Percentiles rank a stretch among this genome's conserved stretches.
Evolutionary conservation across 106 monocot species (phyloP).

Genomic region (Cymbidium sinense): DNA sequence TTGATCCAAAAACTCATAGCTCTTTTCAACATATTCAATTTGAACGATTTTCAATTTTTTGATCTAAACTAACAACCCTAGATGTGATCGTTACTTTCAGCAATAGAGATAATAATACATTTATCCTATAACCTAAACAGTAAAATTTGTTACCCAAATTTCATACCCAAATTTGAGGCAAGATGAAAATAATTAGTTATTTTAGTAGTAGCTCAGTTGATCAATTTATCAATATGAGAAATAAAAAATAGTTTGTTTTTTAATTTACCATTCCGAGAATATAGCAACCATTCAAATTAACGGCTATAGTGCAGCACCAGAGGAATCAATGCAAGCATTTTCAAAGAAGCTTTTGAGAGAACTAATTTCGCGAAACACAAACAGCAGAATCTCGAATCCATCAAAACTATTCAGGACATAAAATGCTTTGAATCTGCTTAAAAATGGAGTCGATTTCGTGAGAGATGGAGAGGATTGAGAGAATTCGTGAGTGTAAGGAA

Average conservation of each 20-base stretch:
- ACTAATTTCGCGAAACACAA: constrained; percentile 19
- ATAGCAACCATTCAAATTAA: constrained; percentile 43
- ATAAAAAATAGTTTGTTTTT: background rate
- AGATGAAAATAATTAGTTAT: too few species aligned
- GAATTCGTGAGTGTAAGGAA: background rate
- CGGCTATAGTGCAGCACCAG: constrained; percentile 30
- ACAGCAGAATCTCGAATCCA: constrained; percentile 8
- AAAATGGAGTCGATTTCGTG: background rate
- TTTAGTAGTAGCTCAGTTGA: too few species aligned
- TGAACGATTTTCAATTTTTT: too few species aligned
- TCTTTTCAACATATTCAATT: too few species aligned
- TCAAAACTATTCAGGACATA: background rate
- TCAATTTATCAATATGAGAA: background rate
- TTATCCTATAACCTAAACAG: constrained; percentile 33
- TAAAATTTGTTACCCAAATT: constrained; percentile 48
- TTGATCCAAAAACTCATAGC: too few species aligned
- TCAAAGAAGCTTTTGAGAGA: constrained; percentile 29
- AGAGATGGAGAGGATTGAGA: background rate
- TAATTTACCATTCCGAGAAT: constrained; percentile 2
- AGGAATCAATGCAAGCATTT: constrained; percentile 28
- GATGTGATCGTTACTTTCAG: constrained; percentile 48
- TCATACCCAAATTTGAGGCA: too few species aligned
- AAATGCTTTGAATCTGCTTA: too few species aligned
- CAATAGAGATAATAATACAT: constrained; percentile 43
- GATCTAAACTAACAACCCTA: too few species aligned